These are phyloP conservation scores for Phytophthora boehmeriae DNA, from an alignment of 352 stramenopile genomes.

Conservation along the genomic window DNA sequence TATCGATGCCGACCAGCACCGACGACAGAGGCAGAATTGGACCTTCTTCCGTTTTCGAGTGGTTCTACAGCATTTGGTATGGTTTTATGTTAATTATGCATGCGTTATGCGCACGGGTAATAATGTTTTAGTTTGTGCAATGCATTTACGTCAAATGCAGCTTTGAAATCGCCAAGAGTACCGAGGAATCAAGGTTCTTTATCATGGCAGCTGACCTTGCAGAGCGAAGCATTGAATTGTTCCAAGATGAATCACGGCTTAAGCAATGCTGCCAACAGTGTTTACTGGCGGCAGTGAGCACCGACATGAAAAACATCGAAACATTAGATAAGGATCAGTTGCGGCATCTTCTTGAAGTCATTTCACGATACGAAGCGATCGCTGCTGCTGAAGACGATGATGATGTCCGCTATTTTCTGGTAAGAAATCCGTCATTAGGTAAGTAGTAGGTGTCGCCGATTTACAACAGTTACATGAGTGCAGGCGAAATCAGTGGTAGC, in stretches of 20 bases:
- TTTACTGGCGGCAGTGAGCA: constrained; percentile 63
- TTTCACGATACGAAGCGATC: constrained; percentile 41
- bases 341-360: constrained; percentile 44
- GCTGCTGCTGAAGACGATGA: constrained; percentile 12
- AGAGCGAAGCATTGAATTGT: constrained; percentile 46
- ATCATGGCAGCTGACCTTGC: constrained; percentile 65
- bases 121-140: constrained; percentile 3
- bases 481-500: constrained; percentile 57
- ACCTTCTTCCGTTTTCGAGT: constrained; percentile 60
- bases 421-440: constrained; percentile 18
- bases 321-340: constrained; percentile 43
- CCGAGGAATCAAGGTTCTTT: constrained; percentile 55
- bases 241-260: constrained; percentile 42
- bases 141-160: too few relatives aligned
- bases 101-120: not conserved
- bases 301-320: constrained; percentile 60
- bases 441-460: not conserved
- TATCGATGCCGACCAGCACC: constrained; percentile 13
- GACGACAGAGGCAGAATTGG: constrained; percentile 23
- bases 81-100: not conserved
- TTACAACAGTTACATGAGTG: constrained; percentile 6
- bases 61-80: constrained; percentile 84
- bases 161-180: constrained; percentile 74
- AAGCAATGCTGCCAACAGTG: constrained; percentile 43
- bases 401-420: constrained; percentile 41